Evolutionary conservation across 2,329 filamentous ascomycete genomes (phyloP).

Genomic region (Aspergillus ochraceus): DNA sequence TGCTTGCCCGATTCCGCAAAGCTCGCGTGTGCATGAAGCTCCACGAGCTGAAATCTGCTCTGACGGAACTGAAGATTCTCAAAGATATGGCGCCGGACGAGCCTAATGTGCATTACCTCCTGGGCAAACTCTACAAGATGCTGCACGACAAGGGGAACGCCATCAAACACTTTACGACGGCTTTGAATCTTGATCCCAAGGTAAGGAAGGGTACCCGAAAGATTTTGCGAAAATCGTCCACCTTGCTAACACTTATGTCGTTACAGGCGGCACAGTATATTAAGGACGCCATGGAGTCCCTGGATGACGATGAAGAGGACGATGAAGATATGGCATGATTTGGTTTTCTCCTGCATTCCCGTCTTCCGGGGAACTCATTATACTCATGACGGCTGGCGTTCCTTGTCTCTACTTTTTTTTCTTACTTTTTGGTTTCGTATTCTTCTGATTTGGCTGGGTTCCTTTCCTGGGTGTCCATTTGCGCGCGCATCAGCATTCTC

Average conservation of each 20-base stretch:
- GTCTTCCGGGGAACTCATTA: slow-evolving; percentile 7
- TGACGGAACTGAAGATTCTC: slow-evolving; percentile 80
- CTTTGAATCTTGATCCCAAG: slow-evolving; percentile 94
- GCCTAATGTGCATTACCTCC: slow-evolving; percentile 90
- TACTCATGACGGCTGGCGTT: slow-evolving; percentile 22
- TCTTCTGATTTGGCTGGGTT: background rate
- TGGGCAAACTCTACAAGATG: slow-evolving; percentile 67
- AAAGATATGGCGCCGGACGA: slow-evolving; percentile 92
- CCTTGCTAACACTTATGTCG: slow-evolving; percentile 1
- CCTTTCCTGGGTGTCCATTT: slow-evolving; percentile 18
- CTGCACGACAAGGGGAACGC: slow-evolving; percentile 65
- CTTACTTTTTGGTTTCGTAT: background rate
- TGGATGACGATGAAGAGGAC: slow-evolving; percentile 71
- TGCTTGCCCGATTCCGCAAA: slow-evolving; percentile 89
- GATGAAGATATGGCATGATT: slow-evolving; percentile 50
- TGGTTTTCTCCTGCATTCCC: slow-evolving; percentile 2
- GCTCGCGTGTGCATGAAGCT: slow-evolving; percentile 81
- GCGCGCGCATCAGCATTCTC: slow-evolving; percentile 26
- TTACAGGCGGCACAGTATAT: slow-evolving; percentile 83
- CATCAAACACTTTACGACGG: slow-evolving; percentile 93
- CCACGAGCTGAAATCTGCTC: slow-evolving; percentile 66
- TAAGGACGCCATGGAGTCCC: slow-evolving; percentile 92
- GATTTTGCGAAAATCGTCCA: background rate
- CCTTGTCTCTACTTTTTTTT: background rate
- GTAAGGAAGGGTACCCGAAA: slow-evolving; percentile 51